A percentile compares a stretch with the other conserved stretches of the same genome.
phyloP scores from a whole-genome alignment of 202 grass and related monocot genomes.

The Dendrocalamus latiflorus region DNA sequence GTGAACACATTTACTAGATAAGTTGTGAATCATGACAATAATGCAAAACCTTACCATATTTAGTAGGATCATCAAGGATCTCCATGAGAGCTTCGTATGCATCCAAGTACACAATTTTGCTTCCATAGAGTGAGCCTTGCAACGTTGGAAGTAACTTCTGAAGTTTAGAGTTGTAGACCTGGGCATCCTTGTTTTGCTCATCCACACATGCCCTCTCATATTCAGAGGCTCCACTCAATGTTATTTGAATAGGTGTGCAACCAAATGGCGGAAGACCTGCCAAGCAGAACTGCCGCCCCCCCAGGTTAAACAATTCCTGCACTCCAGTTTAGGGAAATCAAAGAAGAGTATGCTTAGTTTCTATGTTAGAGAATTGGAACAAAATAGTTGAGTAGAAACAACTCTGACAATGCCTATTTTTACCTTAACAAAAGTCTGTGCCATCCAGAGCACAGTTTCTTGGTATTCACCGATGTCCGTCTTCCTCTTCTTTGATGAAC shows the following conservation, averaged over 20 bases:
- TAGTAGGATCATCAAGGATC: conserved; percentile 40
- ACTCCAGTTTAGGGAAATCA: conserved; percentile 13
- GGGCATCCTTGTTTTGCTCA: conserved; percentile 64
- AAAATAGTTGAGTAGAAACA: not conserved
- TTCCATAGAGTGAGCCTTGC: conserved; percentile 48
- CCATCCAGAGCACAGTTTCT: conserved; percentile 46
- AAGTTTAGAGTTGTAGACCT: conserved; percentile 62
- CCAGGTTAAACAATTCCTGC: conserved; percentile 62
- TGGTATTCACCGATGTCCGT: conserved; percentile 56
- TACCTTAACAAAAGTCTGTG: conserved; percentile 47
- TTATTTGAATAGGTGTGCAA: conserved; percentile 78
- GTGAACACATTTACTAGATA: not conserved
- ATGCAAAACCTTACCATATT: conserved; percentile 47
- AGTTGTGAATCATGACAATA: not conserved
- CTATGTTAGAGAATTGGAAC: not conserved
- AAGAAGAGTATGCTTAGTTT: not conserved
- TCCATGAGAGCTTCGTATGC: conserved; percentile 47
- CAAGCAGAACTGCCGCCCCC: conserved; percentile 47
- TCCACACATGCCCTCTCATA: conserved; percentile 41
- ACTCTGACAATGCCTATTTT: not conserved
- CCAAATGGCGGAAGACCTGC: conserved; percentile 75
- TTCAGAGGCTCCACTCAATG: conserved; percentile 30
- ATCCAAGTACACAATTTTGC: conserved; percentile 64
- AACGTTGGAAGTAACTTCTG: conserved; percentile 28
- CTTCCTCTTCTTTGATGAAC: conserved; percentile 26